phyloP scores from a whole-genome alignment of 1,284 basidiomycete species.

The Malassezia globosa region DNA sequence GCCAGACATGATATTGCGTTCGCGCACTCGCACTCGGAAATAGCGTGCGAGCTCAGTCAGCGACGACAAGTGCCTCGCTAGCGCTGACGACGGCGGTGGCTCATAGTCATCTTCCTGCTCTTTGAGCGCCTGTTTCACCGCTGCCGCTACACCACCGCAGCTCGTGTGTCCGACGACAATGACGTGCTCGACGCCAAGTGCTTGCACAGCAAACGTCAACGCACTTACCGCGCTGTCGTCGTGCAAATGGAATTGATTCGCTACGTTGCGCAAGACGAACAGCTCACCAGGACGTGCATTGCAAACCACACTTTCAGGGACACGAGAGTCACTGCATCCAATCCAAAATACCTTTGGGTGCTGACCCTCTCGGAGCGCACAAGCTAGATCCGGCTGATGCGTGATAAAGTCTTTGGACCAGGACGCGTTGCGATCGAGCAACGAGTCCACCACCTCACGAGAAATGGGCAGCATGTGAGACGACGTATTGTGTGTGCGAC shows the following conservation, averaged over 20 bases:
- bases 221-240: conserved; percentile 70
- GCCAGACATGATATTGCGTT: conserved; percentile 17
- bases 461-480: conserved; percentile 6
- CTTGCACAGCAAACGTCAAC: conserved; percentile 66
- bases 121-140: conserved; percentile 25
- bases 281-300: conserved; percentile 41
- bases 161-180: conserved; percentile 52
- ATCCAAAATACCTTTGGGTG: conserved; percentile 65
- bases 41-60: conserved; percentile 31
- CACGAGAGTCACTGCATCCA: conserved; percentile 48
- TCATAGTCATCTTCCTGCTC: conserved; percentile 13
- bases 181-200: conserved; percentile 71
- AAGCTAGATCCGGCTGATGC: conserved; percentile 57
- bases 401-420: conserved; percentile 24
- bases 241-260: conserved; percentile 56
- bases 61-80: conserved; percentile 36
- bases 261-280: conserved; percentile 48
- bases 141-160: conserved; percentile 48
- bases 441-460: conserved; percentile 9
- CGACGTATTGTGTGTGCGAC: no score
- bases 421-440: conserved; percentile 26
- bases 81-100: conserved; percentile 19
- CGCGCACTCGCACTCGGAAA: conserved; percentile 19
- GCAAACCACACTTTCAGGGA: conserved; percentile 51
- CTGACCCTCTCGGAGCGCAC: conserved; percentile 58